Conservation (phyloP, 1,139 yeast genomes). For the Blastobotrys indianensis region DNA sequence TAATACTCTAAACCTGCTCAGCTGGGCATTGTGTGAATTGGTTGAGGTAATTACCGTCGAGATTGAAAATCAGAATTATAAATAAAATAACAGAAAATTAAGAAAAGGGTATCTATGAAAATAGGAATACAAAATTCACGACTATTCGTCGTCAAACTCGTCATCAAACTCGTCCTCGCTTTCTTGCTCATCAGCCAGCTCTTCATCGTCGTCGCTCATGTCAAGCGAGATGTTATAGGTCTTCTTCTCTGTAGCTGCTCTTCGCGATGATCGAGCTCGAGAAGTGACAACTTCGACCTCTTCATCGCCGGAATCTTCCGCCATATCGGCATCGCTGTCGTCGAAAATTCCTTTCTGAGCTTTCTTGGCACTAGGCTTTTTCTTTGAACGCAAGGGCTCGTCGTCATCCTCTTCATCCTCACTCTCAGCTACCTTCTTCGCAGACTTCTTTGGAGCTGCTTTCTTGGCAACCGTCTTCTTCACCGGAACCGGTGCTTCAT, state of each 20-base stretch:
- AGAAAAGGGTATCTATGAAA: too few species aligned
- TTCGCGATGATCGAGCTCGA: conserved; percentile 8
- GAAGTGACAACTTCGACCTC: conserved; percentile 4
- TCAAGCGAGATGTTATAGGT: conserved; percentile 10
- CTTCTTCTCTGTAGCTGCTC: conserved; percentile 7
- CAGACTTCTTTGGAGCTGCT: conserved; percentile 10
- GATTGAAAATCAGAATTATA: too few species aligned
- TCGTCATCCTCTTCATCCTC: conserved; percentile 2
- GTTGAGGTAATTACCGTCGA: too few species aligned
- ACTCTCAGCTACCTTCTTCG: conserved; percentile 8
- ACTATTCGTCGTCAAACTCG: too few species aligned
- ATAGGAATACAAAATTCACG: too few species aligned
- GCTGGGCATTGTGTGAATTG: too few species aligned
- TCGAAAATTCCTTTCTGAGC: conserved; percentile 8
- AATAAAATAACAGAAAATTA: too few species aligned
- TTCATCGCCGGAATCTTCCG: conserved; percentile 7
- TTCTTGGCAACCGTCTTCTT: not conserved
- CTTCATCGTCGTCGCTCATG: conserved; percentile 14
- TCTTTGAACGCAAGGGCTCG: conserved; percentile 5
- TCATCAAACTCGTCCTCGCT: too few species aligned
- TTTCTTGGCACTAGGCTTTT: conserved; percentile 8
- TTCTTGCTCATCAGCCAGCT: conserved; percentile 9
- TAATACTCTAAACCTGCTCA: too few species aligned
- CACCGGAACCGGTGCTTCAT: not conserved
- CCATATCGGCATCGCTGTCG: conserved; percentile 6